A percentile compares a stretch with the other conserved stretches of the same genome.
Conservation (phyloP, 305 asterid species). For the Plantago lanceolata region DNA sequence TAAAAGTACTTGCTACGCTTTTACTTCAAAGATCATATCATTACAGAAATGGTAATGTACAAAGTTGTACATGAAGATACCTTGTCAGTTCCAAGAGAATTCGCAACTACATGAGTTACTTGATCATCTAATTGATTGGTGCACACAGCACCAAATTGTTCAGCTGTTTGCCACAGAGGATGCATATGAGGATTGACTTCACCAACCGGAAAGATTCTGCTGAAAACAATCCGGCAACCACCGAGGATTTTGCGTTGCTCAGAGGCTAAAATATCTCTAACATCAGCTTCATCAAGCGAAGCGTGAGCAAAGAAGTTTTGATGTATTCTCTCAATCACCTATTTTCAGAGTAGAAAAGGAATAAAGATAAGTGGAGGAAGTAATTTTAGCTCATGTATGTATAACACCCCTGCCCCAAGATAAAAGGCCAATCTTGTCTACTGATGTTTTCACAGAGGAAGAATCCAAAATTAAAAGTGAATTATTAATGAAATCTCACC, state of each 20-base stretch:
- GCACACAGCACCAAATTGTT: slow-evolving; percentile 95
- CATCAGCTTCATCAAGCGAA: slow-evolving; percentile 85
- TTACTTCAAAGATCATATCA: no score
- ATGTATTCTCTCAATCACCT: slow-evolving; percentile 92
- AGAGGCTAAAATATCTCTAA: slow-evolving; percentile 75
- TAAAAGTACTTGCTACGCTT: no score
- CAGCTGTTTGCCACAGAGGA: slow-evolving; percentile 94
- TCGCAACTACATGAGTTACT: slow-evolving; percentile 95
- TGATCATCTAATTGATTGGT: slow-evolving; percentile 72
- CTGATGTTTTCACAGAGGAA: neutral
- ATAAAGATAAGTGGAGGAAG: slow-evolving; percentile 17
- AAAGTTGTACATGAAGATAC: slow-evolving; percentile 29
- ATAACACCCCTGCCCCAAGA: slow-evolving; percentile 6
- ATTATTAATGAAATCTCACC: slow-evolving; percentile 45
- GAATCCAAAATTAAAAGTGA: slow-evolving; percentile 9
- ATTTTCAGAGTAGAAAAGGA: slow-evolving; percentile 26
- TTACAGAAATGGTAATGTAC: neutral
- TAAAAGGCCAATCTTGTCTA: no score
- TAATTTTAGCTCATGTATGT: neutral
- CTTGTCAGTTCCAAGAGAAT: slow-evolving; percentile 93
- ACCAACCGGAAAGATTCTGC: slow-evolving; percentile 90
- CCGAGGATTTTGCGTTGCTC: slow-evolving; percentile 76
- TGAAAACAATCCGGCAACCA: slow-evolving; percentile 87
- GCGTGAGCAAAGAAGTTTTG: slow-evolving; percentile 55
- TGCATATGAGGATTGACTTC: slow-evolving; percentile 91